These are phyloP conservation scores for Mytilinidion resinicola DNA, from an alignment of 495 filamentous ascomycete genomes.

Conservation along the genomic window DNA sequence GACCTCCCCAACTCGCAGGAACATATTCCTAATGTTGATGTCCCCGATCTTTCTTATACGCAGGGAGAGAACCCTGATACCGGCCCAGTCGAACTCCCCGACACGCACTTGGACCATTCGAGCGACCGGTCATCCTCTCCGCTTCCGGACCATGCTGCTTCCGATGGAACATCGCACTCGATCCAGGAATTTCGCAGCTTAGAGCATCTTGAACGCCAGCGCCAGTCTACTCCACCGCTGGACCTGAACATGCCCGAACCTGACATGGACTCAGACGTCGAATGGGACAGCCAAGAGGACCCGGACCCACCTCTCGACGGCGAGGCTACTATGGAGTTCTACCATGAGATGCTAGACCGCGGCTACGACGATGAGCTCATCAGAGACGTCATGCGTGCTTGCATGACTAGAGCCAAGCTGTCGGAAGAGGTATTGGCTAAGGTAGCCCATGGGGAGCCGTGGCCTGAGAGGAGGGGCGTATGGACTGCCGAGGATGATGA, in stretches of 20 bases:
- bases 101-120: not conserved
- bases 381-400: conserved; percentile 9
- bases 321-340: conserved; percentile 10
- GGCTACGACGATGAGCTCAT: conserved; percentile 15
- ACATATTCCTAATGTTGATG: no score
- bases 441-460: not conserved
- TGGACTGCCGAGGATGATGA: conserved; percentile 26
- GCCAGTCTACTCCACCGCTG: not conserved
- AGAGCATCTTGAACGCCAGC: not conserved
- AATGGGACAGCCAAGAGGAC: conserved; percentile 1
- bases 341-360: not conserved
- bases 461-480: conserved; percentile 19
- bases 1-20: no score
- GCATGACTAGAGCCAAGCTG: not conserved
- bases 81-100: not conserved
- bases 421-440: conserved; percentile 8
- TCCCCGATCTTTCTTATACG: no score
- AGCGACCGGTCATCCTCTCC: not conserved
- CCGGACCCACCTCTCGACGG: conserved; percentile 17
- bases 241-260: not conserved
- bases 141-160: not conserved
- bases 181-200: conserved; percentile 22
- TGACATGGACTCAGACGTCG: not conserved
- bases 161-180: conserved; percentile 14
- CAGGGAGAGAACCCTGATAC: no score